These are phyloP conservation scores for Trichoderma reesei DNA, from an alignment of 495 filamentous ascomycete species.

Conservation along the genomic window DNA sequence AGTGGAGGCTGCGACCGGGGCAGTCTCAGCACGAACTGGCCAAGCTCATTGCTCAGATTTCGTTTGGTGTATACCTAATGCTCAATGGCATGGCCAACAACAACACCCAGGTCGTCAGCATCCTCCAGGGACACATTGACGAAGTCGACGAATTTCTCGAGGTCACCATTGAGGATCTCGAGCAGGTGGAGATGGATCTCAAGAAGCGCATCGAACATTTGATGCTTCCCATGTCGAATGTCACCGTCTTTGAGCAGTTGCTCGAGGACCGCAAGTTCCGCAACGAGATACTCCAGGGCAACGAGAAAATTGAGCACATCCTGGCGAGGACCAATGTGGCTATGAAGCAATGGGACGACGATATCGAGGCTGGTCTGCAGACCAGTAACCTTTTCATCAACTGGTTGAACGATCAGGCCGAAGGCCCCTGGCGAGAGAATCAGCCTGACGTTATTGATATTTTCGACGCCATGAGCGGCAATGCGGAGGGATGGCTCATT, in stretches of 20 bases:
- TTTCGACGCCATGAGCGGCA: slow-evolving; percentile 72
- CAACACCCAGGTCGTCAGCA: slow-evolving; percentile 74
- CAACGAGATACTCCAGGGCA: slow-evolving; percentile 69
- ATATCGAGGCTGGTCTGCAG: slow-evolving; percentile 66
- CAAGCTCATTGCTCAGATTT: slow-evolving; percentile 86
- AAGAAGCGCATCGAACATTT: slow-evolving; percentile 64
- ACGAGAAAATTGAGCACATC: slow-evolving; percentile 85
- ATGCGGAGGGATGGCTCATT: slow-evolving; percentile 76
- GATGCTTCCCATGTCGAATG: slow-evolving; percentile 73
- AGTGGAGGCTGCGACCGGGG: slow-evolving; percentile 62
- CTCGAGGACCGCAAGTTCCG: slow-evolving; percentile 75
- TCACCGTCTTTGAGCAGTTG: slow-evolving; percentile 81
- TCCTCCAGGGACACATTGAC: slow-evolving; percentile 85
- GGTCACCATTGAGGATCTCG: slow-evolving; percentile 74
- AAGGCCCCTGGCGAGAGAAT: slow-evolving; percentile 44
- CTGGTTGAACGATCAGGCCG: slow-evolving; percentile 57
- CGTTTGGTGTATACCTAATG: slow-evolving; percentile 85
- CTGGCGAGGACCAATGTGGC: slow-evolving; percentile 63
- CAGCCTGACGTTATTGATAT: slow-evolving; percentile 49
- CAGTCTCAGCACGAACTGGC: slow-evolving; percentile 70
- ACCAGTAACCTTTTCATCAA: slow-evolving; percentile 66
- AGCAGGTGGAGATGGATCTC: slow-evolving; percentile 67
- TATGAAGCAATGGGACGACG: slow-evolving; percentile 65
- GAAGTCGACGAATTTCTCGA: slow-evolving; percentile 88
- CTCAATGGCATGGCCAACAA: slow-evolving; percentile 80